Evolutionary conservation across 495 filamentous ascomycete genomes (phyloP).

Genomic region (Tetracladium setigerum): DNA sequence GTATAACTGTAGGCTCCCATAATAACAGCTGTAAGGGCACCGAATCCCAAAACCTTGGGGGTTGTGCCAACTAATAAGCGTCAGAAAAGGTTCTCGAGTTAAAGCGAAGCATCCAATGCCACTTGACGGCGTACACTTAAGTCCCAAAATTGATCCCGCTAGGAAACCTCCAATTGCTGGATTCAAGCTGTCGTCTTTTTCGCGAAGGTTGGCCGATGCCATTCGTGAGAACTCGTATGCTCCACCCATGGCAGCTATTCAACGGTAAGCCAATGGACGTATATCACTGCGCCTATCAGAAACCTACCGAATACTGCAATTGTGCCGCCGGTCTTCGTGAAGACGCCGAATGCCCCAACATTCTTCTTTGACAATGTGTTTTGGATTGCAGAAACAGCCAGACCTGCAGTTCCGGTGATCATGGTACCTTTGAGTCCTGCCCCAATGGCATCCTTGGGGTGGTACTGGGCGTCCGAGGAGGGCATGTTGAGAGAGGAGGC

Average conservation of each 20-base stretch:
- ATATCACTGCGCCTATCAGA: not conserved
- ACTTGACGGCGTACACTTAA: constrained; percentile 42
- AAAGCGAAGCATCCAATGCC: not conserved
- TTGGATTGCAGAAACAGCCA: constrained; percentile 68
- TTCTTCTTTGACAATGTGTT: constrained; percentile 78
- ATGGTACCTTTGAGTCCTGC: constrained; percentile 54
- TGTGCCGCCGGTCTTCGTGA: constrained; percentile 61
- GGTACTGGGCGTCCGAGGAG: constrained; percentile 44
- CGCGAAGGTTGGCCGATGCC: constrained; percentile 69
- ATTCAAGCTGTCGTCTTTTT: constrained; percentile 66
- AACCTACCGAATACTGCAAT: constrained; percentile 58
- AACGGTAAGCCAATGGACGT: not conserved
- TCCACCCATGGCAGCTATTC: constrained; percentile 67
- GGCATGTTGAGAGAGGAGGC: constrained; percentile 18
- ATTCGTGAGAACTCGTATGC: constrained; percentile 68
- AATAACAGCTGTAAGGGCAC: constrained; percentile 52
- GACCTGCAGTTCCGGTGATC: constrained; percentile 59
- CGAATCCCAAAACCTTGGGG: constrained; percentile 73
- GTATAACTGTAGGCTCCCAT: constrained; percentile 71
- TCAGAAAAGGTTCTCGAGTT: not conserved
- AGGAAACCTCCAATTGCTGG: constrained; percentile 66
- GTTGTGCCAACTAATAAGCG: constrained; percentile 58
- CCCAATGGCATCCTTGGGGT: constrained; percentile 71
- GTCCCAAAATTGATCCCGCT: constrained; percentile 58
- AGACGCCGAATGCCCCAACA: constrained; percentile 65